Conservation (phyloP, 805 yeast genomes). For the Wickerhamomyces queroliae region DNA sequence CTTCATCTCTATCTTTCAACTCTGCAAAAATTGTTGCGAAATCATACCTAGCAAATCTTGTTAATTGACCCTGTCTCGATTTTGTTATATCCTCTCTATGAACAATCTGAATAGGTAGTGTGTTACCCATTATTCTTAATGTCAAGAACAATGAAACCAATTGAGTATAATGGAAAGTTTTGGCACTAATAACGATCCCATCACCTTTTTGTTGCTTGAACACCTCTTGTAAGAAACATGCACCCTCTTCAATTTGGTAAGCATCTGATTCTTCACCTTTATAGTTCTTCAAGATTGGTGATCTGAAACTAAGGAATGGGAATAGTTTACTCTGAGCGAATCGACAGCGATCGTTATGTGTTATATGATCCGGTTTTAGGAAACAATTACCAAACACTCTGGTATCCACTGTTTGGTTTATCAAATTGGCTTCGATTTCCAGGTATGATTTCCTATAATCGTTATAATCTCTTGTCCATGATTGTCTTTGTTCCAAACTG, state of each 20-base stretch:
- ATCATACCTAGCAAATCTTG: slow-evolving; percentile 8
- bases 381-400: slow-evolving; percentile 4
- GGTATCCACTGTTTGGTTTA: slow-evolving; percentile 4
- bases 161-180: slow-evolving; percentile 15
- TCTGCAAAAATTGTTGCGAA: neutral
- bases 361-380: neutral
- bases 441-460: neutral
- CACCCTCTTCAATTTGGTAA: neutral
- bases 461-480: neutral
- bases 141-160: slow-evolving; percentile 18
- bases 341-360: neutral
- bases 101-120: slow-evolving; percentile 26
- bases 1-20: no score
- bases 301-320: slow-evolving; percentile 7
- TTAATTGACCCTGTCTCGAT: slow-evolving; percentile 3
- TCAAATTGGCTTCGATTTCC: neutral
- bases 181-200: slow-evolving; percentile 26
- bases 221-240: slow-evolving; percentile 4
- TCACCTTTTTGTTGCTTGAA: slow-evolving; percentile 16
- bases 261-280: neutral
- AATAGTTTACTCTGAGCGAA: slow-evolving; percentile 3
- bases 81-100: slow-evolving; percentile 21
- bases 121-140: slow-evolving; percentile 23
- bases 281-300: neutral
- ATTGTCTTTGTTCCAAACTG: neutral